Evolutionary conservation across 257 asterid species (phyloP), one percentile per base, ranked within the genome.

Genomic region (Plantago ovata): DNA sequence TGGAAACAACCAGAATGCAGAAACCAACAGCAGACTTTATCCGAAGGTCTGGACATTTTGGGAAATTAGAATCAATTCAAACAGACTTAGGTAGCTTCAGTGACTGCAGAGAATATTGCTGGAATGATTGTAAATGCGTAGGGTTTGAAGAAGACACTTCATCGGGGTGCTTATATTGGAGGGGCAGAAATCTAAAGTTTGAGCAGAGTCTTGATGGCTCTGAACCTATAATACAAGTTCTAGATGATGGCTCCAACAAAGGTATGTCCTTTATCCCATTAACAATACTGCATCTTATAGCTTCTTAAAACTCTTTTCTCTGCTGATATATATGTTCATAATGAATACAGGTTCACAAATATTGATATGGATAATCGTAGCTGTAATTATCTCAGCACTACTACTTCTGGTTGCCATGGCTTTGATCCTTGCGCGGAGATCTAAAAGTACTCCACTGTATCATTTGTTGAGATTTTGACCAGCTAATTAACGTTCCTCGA

Each of bases 101-200:
- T 49, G 81, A 79, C 28, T 75, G 85, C 65, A 39, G 68, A 16
- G 69, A 46, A 3, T 12, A 6, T 0, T 79, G 85, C 67, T 75
- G 82, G 84, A 56, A 39, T 1, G 55, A 72, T 19, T 75, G 85
- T 7, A 52, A 39, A 3, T 75, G 81, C 11, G 64, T 18, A 13
- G 85, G 56, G 10, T 75, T 10, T 16, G n/a, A n/a, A n/a, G 0
- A 5, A 10, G 28, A 11, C 6, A 13, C 6, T 3, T 33, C 13
- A 9, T 13, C 41, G 5, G 73, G 75, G 1, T 79, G 85, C 53
- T 1, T 9, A 9, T 69, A 66, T 40, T 75, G 81, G 81, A 75
- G 39, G 38, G 77, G 85, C n/a, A 24, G 51, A 13, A 50, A 72
- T 43, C 49, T 69, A 65, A 57, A 53, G 53, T 79, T 68, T 46